Base-by-base conservation (phyloP, 225 moss, liverwort and hornwort species). In the Neckera pumila region DNA sequence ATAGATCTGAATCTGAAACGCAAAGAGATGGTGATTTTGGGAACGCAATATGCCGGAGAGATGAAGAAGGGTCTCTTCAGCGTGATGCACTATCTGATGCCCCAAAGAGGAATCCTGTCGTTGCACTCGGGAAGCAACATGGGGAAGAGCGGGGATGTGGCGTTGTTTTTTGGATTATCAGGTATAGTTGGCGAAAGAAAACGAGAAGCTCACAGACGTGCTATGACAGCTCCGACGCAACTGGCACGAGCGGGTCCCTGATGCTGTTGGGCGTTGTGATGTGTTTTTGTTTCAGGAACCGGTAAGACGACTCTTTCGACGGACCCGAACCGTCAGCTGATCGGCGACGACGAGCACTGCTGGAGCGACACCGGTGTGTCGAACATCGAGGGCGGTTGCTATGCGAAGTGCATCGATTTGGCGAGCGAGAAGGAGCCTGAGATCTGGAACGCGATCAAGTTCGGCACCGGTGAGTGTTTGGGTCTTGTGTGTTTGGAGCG, bases 11-110 rank as follows among this genome's bases (percentile, higher is more conserved):
- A 99, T 95, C 94, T 99, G 96, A 97, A 97, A 96, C 99, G 99
- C 90, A 97, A 92, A 96, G 99, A 99, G 94, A 99, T 99, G 99
- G 99, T 99, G 99, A 99, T 99, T 76, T 89, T 99, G 91, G 99
- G 99, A 84, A 99, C 99, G 91, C 99, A 99, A 93, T 99, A 99
- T 95, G 99, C 99, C 91, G 99, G 99, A 96, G 99, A 99, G 96
- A 99, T 99, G 99, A 99, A 99, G 99, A 99, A 99, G 97, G 99
- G 99, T 96, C 96, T 99, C 49, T 99, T 99, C 97, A 97, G 99
- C 96, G n/a, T 99, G 91, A 99, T 99, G 99, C 99, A 99, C 96
- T 99, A 97, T 93, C 86, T 99, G 95, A 99, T 99, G 99, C 99
- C 99, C 92, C 92, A 94, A 93, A 97, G 96, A 94, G 99, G 99